Percentiles rank a stretch among this genome's conserved stretches.
These are phyloP conservation scores for Sphagnum contortum DNA, from an alignment of 225 moss, liverwort and hornwort genomes.

Conservation along the genomic window DNA sequence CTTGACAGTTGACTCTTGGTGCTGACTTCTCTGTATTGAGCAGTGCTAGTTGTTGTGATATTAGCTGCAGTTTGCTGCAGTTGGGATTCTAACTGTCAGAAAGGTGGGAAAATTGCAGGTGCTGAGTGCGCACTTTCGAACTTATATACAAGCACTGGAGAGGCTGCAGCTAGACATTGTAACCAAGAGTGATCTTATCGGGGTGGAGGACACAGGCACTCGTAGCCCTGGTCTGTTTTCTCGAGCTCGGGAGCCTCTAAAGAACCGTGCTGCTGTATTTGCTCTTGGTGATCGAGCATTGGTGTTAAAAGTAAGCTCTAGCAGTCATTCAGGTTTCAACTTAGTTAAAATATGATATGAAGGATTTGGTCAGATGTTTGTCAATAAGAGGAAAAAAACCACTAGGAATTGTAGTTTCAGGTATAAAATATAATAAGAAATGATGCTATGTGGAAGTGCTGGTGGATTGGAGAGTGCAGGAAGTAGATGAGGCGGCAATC, in stretches of 20 bases:
- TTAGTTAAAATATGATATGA: too few relatives aligned
- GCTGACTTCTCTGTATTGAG: background rate
- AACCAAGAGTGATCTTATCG: constrained; percentile 84
- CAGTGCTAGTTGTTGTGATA: background rate
- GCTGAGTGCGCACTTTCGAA: constrained; percentile 93
- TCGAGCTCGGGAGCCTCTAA: constrained; percentile 82
- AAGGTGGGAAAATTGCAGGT: constrained; percentile 40
- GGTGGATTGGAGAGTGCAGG: constrained; percentile 24
- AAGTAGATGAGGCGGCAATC: constrained; percentile 90
- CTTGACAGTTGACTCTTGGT: background rate
- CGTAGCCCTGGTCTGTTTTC: constrained; percentile 86
- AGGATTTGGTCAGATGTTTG: too few relatives aligned
- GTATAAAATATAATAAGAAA: too few relatives aligned
- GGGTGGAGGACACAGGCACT: constrained; percentile 87
- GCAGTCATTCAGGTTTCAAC: background rate
- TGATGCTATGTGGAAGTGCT: too few relatives aligned
- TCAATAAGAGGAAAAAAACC: too few relatives aligned
- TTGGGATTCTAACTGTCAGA: background rate
- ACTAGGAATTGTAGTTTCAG: too few relatives aligned
- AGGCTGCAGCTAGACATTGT: constrained; percentile 95
- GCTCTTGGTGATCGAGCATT: constrained; percentile 89
- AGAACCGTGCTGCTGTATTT: constrained; percentile 95
- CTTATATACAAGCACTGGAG: constrained; percentile 92
- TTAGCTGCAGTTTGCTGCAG: background rate
- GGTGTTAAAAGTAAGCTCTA: constrained; percentile 59